Evolutionary conservation across 1,284 basidiomycete genomes (phyloP), one percentile per base, ranked within the genome.

Genomic region (Ceratobasidium sp.): DNA sequence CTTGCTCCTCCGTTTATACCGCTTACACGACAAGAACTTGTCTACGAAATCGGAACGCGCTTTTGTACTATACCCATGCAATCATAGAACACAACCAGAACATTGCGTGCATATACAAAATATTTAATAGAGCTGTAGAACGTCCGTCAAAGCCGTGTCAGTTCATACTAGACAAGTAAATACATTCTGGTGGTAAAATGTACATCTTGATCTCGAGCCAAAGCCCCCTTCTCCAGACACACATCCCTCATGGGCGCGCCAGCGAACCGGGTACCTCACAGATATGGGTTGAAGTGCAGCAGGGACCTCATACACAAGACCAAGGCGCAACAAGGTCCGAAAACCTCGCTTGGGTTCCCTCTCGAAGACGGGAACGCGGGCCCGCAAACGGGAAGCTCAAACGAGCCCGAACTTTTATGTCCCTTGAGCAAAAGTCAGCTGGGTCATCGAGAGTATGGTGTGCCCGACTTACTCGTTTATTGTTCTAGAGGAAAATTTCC

Each of bases 351-450:
- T 64, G 45, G 60, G 47, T 64, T 64, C 47, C 47, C 34, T 64
- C 47, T 64, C 47, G 60, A 64, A 52, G 60, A 64, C 60, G 60
- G 60, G 60, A 64, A 64, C 60, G 60, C 60, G 60, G 60, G 60
- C 60, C 49, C 60, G 60, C 60, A 64, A 64, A 64, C 60, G 60
- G 60, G 22, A 64, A 64, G 60, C 60, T 64, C 60, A 64, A 52
- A 64, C 60, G 60, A 64, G 90, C 84, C 88, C 90, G 90, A 92
- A 92, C 90, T 92, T 90, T 89, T 85, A 77, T 86, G 90, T 92
- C 89, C 87, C 83, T 89, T 83, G 69, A 56, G 57, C 17, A 25
- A 53, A 47, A 38, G 32, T 20, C 22, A 79, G 81, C 82, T 22
- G 45, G 38, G 20, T 55, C 38, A 54, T 45, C 8, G 29, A 38